phyloP scores from a whole-genome alignment of 805 yeast genomes.

The Schwanniomyces yamadae region DNA sequence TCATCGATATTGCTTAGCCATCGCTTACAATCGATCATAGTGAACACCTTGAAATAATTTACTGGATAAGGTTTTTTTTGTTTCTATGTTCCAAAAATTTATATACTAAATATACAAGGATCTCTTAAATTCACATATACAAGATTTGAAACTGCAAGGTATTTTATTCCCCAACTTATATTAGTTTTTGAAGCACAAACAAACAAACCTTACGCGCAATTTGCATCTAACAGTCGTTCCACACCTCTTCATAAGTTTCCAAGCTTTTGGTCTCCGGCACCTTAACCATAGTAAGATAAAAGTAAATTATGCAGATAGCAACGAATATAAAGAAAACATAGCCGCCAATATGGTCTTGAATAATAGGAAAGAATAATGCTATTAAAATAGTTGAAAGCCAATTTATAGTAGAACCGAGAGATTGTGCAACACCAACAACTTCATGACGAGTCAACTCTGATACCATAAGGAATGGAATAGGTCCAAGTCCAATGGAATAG shows the following conservation, averaged over 20 bases:
- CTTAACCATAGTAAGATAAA: slow-evolving; percentile 15
- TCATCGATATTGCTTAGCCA: slow-evolving; percentile 61
- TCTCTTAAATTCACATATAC: not conserved
- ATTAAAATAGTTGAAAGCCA: slow-evolving; percentile 35
- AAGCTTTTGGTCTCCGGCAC: slow-evolving; percentile 37
- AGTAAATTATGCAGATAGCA: slow-evolving; percentile 17
- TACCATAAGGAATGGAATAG: slow-evolving; percentile 38
- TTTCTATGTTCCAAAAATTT: not conserved
- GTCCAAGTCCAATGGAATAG: slow-evolving; percentile 36
- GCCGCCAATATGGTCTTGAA: slow-evolving; percentile 25
- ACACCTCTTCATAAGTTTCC: slow-evolving; percentile 24
- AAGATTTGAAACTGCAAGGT: too few species aligned
- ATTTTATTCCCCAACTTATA: slow-evolving; percentile 1
- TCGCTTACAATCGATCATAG: slow-evolving; percentile 39
- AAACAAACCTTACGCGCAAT: not conserved
- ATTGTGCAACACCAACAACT: slow-evolving; percentile 33
- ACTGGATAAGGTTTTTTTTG: not conserved
- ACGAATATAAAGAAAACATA: slow-evolving; percentile 29
- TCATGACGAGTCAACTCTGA: slow-evolving; percentile 34
- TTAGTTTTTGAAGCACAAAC: not conserved
- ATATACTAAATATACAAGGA: not conserved
- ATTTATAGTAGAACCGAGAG: slow-evolving; percentile 33
- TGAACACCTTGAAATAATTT: not conserved
- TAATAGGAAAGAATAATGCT: slow-evolving; percentile 32
- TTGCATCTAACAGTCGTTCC: slow-evolving; percentile 13